These are phyloP conservation scores for Phytophthora cactorum DNA, from an alignment of 352 stramenopile genomes.

Conservation along the genomic window DNA sequence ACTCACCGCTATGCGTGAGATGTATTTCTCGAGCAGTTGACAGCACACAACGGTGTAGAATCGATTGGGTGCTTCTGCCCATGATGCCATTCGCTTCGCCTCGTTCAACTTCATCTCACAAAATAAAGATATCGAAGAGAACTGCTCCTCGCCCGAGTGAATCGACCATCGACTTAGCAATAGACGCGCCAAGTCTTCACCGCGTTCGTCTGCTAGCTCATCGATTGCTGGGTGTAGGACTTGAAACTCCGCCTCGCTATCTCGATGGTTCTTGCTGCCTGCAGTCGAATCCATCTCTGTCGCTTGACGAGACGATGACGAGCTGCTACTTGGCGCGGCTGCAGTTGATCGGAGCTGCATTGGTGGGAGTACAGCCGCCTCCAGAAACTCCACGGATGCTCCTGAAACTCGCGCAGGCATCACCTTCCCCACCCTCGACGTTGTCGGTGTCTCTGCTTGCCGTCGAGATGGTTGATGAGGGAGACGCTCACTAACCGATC, in stretches of 20 bases:
- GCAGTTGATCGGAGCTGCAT: slow-evolving; percentile 41
- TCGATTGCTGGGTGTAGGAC: slow-evolving; percentile 69
- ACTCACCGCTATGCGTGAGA: slow-evolving; percentile 30
- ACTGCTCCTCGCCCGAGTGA: slow-evolving; percentile 55
- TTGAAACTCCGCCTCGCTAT: slow-evolving; percentile 47
- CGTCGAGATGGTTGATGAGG: slow-evolving; percentile 19
- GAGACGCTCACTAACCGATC: slow-evolving; percentile 22
- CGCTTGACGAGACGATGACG: slow-evolving; percentile 8
- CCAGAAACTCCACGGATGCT: slow-evolving; percentile 41
- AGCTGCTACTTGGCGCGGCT: slow-evolving; percentile 15
- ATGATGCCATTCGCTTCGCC: slow-evolving; percentile 75
- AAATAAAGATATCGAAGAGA: slow-evolving; percentile 72
- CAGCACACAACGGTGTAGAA: slow-evolving; percentile 80
- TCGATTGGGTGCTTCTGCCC: slow-evolving; percentile 73
- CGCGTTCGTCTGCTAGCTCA: slow-evolving; percentile 52
- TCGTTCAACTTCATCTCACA: slow-evolving; percentile 85
- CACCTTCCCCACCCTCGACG: slow-evolving; percentile 23
- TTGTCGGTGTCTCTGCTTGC: not conserved
- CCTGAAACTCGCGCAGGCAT: slow-evolving; percentile 37
- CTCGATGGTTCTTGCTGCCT: slow-evolving; percentile 20
- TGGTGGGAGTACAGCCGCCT: slow-evolving; percentile 41
- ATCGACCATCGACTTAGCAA: slow-evolving; percentile 78
- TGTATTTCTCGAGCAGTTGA: slow-evolving; percentile 73
- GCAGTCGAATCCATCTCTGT: slow-evolving; percentile 1
- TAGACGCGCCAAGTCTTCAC: slow-evolving; percentile 58